Evolutionary conservation across 2,329 filamentous ascomycete species (phyloP), one percentile per base, ranked within the genome.

Genomic region (Alternaria gansuensis): DNA sequence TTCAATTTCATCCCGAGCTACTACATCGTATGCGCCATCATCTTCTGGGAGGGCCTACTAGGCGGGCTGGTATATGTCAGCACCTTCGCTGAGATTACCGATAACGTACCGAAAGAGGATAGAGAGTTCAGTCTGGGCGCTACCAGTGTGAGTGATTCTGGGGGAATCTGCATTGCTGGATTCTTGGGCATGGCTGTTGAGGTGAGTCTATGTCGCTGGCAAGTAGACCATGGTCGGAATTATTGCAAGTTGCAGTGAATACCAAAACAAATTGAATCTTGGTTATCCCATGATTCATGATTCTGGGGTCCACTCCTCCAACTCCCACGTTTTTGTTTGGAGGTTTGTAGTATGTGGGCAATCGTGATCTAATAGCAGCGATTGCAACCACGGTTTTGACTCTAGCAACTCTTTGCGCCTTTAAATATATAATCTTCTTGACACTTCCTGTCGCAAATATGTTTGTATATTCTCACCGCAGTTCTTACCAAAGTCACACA

Each of bases 1-100:
- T 88, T 89, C 44, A 28, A 53, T n/a, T 58, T 58, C 14, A 54
- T 58, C 36, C 55, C 55, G 23, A 58, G 55, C 51, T 58, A 58
- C 51, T 97, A 92, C 74, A 69, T 97, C n/a, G 82, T 98, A 1
- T 97, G 97, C 71, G 59, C 86, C 23, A 82, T 98, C 60, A 83
- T 97, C 21, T 95, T 98, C 72, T 98, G 94, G 94, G 95, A 98
- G 76, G 95, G 95, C 0, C 77, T 98, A 11, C 82, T 99, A 0
- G 95, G 95, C 0, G 95, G 95, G 0, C 83, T 92, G 3, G 95
- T 98, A 0, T 99, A 99, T 70, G 93, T 98, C 59, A 74, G 71
- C 71, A 97, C 93, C 0, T 99, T 98, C 77, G 92, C 93, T 0
- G 91, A 96, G 74, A 97, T 99, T 62, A 90, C 92, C 75, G 92